Evolutionary conservation across 2,329 filamentous ascomycete species (phyloP), one percentile per base, ranked within the genome.

Genomic region (Pyrenochaeta sp.): DNA sequence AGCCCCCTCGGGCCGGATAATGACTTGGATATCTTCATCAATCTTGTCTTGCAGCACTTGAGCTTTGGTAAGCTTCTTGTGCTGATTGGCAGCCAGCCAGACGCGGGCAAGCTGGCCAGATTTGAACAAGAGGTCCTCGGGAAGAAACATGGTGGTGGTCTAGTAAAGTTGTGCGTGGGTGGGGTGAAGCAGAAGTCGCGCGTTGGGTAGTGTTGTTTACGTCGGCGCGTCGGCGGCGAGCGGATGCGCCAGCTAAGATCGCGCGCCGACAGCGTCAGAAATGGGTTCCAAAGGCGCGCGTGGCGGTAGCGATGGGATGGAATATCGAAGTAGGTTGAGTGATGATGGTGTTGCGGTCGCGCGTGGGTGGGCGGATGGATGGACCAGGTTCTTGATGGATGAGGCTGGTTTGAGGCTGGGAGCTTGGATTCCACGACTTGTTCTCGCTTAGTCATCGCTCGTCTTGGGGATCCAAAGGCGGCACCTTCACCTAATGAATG

Each of bases 61-160:
- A 64, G 92, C 93, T 82, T 99, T 99, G 69, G 93, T 96, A 59
- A 99, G 88, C 83, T 98, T 99, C 84, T 94, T 93, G 86, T 98
- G 95, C 65, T 98, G 85, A 80, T 98, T 99, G 82, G 95, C 93
- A 32, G 95, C 97, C 61, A 98, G 87, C 95, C 95, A 99, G 82
- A 98, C 93, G 76, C 93, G 92, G 81, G 95, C 95, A 84, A 99
- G 82, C 74, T 95, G 94, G 83, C 95, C 95, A 71, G 92, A 97
- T 89, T 97, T 97, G 78, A 93, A 93, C 72, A 99, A 87, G 58
- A 99, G 87, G 54, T 92, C 93, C 83, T 97, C 93, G 52, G 95
- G 97, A 80, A 97, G 98, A 82, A 99, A 99, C 95, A 99, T 99
- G 72, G 61, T 73, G 71, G 64, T 57, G 64, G 61, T 49, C 36